Conservation (phyloP, 2,329 filamentous ascomycete genomes). For the Scedosporium boydii region DNA sequence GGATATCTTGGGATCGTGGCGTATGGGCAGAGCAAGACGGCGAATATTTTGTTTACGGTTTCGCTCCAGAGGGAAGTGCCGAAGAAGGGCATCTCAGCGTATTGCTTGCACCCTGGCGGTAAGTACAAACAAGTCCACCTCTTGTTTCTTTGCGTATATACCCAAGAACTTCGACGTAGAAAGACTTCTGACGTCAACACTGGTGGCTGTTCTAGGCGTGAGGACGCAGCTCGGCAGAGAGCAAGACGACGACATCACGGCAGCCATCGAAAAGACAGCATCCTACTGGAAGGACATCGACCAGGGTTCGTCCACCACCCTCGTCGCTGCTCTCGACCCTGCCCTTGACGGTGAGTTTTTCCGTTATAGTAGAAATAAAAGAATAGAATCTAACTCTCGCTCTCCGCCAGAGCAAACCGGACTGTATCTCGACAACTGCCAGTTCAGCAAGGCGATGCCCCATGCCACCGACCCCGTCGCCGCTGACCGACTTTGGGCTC, state of each 20-base stretch:
- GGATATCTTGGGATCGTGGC: constrained; percentile 14
- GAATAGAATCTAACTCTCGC: not conserved
- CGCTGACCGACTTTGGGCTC: constrained; percentile 12
- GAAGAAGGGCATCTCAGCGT: constrained; percentile 2
- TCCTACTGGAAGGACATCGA: not conserved
- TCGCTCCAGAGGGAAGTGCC: constrained; percentile 10
- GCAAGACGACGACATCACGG: not conserved
- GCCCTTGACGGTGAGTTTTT: not conserved
- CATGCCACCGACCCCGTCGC: constrained; percentile 7
- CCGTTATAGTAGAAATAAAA: not conserved
- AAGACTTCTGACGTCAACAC: not conserved
- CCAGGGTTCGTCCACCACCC: constrained; percentile 11
- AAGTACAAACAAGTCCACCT: constrained; percentile 9
- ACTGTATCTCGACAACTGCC: constrained; percentile 12
- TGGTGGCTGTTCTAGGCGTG: not conserved
- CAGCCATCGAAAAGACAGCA: not conserved
- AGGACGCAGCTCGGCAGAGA: constrained; percentile 1
- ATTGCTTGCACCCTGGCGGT: constrained; percentile 13
- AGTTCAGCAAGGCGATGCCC: not conserved
- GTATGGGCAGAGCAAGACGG: constrained; percentile 20
- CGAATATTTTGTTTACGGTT: constrained; percentile 17
- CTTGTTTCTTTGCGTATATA: constrained; percentile 1
- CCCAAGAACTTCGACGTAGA: not conserved
- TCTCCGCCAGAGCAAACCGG: not conserved
- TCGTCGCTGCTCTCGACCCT: constrained; percentile 13